These are phyloP conservation scores for Candida ficus DNA, from an alignment of 805 yeast genomes.

Conservation along the genomic window DNA sequence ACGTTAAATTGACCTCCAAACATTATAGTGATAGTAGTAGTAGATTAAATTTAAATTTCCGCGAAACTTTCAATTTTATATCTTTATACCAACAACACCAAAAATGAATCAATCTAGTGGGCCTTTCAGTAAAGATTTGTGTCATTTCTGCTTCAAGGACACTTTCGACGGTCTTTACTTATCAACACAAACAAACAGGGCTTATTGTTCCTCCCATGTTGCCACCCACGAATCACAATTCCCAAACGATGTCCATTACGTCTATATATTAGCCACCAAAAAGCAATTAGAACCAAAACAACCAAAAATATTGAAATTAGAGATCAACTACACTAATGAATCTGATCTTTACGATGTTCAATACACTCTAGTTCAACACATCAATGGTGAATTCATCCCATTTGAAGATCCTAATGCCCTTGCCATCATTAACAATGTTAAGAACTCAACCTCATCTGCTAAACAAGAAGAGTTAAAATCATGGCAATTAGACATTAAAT, in stretches of 20 bases:
- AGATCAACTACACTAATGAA: slow-evolving; percentile 58
- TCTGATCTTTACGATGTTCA: slow-evolving; percentile 51
- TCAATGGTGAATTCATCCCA: slow-evolving; percentile 6
- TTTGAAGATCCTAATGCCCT: slow-evolving; percentile 24
- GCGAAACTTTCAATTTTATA: too few species aligned
- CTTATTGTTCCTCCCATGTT: slow-evolving; percentile 63
- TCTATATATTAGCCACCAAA: slow-evolving; percentile 51
- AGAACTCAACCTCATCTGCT: slow-evolving; percentile 53
- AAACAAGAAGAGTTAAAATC: slow-evolving; percentile 69
- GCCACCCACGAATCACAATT: slow-evolving; percentile 46
- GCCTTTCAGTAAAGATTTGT: slow-evolving; percentile 75
- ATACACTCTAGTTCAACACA: background rate
- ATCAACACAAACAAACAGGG: slow-evolving; percentile 68
- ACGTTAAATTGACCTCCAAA: slow-evolving; percentile 19
- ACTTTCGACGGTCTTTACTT: slow-evolving; percentile 68
- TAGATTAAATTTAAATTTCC: background rate
- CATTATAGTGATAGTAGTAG: background rate
- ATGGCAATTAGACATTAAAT: slow-evolving; percentile 84
- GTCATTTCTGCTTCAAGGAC: slow-evolving; percentile 80
- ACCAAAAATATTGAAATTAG: slow-evolving; percentile 55
- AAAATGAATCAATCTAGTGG: slow-evolving; percentile 12
- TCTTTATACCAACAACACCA: too few species aligned
- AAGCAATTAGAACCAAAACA: slow-evolving; percentile 31
- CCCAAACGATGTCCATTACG: slow-evolving; percentile 45
- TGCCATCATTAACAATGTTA: slow-evolving; percentile 36